Evolutionary conservation across 768 basidiomycete species (phyloP).

Genomic region (Tricholoma sp.): DNA sequence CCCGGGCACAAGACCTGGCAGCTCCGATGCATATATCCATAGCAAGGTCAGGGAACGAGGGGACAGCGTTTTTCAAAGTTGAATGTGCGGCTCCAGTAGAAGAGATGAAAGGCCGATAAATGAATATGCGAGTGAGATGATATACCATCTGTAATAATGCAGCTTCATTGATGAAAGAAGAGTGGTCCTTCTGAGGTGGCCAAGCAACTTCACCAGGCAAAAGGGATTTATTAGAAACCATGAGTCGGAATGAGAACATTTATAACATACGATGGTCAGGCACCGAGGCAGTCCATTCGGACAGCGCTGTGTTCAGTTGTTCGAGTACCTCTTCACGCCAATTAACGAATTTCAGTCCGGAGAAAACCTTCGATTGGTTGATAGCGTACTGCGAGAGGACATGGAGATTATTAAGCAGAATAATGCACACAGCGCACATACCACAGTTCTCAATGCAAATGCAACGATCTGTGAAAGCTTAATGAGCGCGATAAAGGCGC

Average conservation of each 20-base stretch:
- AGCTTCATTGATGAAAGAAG: conserved; percentile 49
- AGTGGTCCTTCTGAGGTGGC: conserved; percentile 47
- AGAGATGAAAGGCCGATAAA: conserved; percentile 65
- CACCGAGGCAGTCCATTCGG: conserved; percentile 65
- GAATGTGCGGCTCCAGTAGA: not conserved
- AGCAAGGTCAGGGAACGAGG: conserved; percentile 36
- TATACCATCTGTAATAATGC: conserved; percentile 54
- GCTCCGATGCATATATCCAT: conserved; percentile 57
- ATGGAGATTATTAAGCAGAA: not conserved
- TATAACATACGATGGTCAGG: conserved; percentile 57
- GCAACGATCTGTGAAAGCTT: conserved; percentile 67
- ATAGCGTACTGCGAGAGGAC: conserved; percentile 55
- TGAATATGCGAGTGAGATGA: conserved; percentile 58
- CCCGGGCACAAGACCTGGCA: conserved; percentile 53
- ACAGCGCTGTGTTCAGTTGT: conserved; percentile 64
- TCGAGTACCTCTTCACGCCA: conserved; percentile 57
- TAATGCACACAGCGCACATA: conserved; percentile 25
- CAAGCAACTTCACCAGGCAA: conserved; percentile 42
- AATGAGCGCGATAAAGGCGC: conserved; percentile 61
- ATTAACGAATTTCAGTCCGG: conserved; percentile 45
- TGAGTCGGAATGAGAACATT: not conserved
- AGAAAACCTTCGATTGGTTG: conserved; percentile 54
- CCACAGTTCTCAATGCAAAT: conserved; percentile 65
- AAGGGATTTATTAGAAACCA: not conserved
- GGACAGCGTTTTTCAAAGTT: conserved; percentile 6